Evolutionary conservation across 192 early-diverging fungal species (phyloP), one percentile per base, ranked within the genome.

Genomic region (Podila horticola): DNA sequence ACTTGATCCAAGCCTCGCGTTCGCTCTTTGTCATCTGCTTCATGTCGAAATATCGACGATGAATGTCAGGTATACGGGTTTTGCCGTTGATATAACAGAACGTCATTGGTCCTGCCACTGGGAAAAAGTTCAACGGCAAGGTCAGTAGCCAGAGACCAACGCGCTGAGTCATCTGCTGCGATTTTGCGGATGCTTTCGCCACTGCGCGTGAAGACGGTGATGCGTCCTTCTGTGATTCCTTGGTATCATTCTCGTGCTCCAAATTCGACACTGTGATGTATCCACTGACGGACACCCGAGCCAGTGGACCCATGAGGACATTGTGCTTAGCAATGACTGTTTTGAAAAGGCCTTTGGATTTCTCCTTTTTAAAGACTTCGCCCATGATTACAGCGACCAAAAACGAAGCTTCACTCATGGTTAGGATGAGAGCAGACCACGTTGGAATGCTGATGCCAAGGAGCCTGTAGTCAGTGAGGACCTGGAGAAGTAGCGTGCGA

Each of bases 31-130:
- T 75, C 83, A 82, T 83, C 3, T 72, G 55, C 72, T 83, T 79
- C 64, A 85, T 64, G 41, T 87, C 77, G 72, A 85, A 87, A 58
- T 87, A 87, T 5, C 74, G 73, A 36, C 69, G 64, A n/a, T 85
- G 84, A 9, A 76, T 74, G 51, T 81, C 67, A 4, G 57, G 81
- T n/a, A 76, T 81, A n/a, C 74, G 63, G 19, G 73, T 74, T 20
- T 60, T 66, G 4, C 81, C 86, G 29, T 87, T 84, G 55, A 87
- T 67, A 28, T 77, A 74, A 19, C 84, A 49, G 58, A 87, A 87
- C n/a, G 69, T 66, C 20, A 76, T 64, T 2, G 84, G 82, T 19
- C 86, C 86, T 41, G 67, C 57, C 22, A 84, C 64, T 5, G 86
- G 86, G 9, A 85, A 52, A 57, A 87, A 67, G 45, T 77, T 85